Percentiles rank a stretch among this genome's conserved stretches.
These are phyloP conservation scores for Fusarium ambrosium DNA, from an alignment of 2,329 filamentous ascomycete genomes.

Conservation along the genomic window DNA sequence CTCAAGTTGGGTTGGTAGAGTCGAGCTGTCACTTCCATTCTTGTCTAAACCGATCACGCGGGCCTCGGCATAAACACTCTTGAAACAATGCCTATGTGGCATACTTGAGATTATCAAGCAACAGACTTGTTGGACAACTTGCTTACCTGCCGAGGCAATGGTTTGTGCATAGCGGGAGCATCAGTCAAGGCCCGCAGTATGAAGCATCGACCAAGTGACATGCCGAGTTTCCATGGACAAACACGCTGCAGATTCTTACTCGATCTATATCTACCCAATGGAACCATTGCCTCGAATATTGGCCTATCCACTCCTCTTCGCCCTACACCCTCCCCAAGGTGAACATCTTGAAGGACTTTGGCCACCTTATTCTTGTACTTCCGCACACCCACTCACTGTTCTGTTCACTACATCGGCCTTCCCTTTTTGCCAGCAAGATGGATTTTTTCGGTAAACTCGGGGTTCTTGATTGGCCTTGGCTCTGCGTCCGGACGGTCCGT, in stretches of 20 bases:
- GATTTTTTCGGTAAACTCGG: constrained; percentile 45
- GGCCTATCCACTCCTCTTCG: constrained; percentile 32
- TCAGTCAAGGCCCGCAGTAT: constrained; percentile 5
- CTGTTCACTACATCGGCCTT: constrained; percentile 10
- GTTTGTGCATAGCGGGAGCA: background rate
- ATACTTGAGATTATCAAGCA: constrained; percentile 15
- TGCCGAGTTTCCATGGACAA: constrained; percentile 21
- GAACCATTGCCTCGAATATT: constrained; percentile 8
- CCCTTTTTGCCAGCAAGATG: constrained; percentile 4
- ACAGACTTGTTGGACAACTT: background rate
- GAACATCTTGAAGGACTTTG: constrained; percentile 5
- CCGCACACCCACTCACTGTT: constrained; percentile 25
- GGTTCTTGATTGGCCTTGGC: constrained; percentile 44
- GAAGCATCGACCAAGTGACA: constrained; percentile 29
- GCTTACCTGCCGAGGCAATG: background rate
- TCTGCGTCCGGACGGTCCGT: constrained; percentile 12
- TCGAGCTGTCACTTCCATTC: background rate
- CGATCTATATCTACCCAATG: constrained; percentile 34
- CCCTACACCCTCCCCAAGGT: constrained; percentile 32
- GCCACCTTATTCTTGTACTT: constrained; percentile 23
- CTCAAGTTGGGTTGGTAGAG: background rate
- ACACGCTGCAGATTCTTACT: constrained; percentile 39
- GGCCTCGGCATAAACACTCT: background rate
- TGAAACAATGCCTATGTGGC: background rate
- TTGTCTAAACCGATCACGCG: background rate